phyloP scores from a whole-genome alignment of 140 eudicot genomes.

The Senecio squalidus region DNA sequence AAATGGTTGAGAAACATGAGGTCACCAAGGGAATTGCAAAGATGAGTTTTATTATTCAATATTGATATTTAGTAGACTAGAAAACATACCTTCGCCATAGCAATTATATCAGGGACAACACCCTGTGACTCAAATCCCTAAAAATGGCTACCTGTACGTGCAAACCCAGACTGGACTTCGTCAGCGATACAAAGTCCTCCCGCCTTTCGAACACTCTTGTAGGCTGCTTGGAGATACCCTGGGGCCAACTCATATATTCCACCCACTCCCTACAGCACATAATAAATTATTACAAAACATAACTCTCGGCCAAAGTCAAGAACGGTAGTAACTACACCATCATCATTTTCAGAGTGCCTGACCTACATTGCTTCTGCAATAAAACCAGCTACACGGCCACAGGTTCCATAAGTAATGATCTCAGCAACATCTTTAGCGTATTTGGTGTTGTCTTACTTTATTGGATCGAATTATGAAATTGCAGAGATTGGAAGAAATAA shows the following conservation, averaged over 20 bases:
- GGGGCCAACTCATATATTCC: conserved; percentile 79
- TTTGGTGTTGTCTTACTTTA: too few relatives aligned
- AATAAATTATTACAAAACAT: neutral
- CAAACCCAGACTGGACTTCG: conserved; percentile 83
- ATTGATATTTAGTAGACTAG: neutral
- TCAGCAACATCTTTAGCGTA: conserved; percentile 64
- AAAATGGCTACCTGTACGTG: conserved; percentile 71
- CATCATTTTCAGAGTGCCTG: too few relatives aligned
- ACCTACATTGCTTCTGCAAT: conserved; percentile 65
- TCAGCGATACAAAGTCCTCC: conserved; percentile 85
- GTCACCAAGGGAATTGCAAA: neutral
- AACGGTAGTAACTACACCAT: neutral
- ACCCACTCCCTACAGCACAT: conserved; percentile 61
- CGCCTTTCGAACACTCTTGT: conserved; percentile 50
- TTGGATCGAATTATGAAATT: too few relatives aligned
- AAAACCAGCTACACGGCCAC: conserved; percentile 57
- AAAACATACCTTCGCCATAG: conserved; percentile 70
- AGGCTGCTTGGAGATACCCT: conserved; percentile 58
- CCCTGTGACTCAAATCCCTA: conserved; percentile 81
- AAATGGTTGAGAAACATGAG: neutral
- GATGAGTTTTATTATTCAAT: neutral
- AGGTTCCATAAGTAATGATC: conserved; percentile 48
- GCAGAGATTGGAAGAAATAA: too few relatives aligned
- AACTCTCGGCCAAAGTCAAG: neutral
- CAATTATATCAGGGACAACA: conserved; percentile 75